Evolutionary conservation across 306 rosid genomes (phyloP).

Genomic region (Vachellia pachyceras): DNA sequence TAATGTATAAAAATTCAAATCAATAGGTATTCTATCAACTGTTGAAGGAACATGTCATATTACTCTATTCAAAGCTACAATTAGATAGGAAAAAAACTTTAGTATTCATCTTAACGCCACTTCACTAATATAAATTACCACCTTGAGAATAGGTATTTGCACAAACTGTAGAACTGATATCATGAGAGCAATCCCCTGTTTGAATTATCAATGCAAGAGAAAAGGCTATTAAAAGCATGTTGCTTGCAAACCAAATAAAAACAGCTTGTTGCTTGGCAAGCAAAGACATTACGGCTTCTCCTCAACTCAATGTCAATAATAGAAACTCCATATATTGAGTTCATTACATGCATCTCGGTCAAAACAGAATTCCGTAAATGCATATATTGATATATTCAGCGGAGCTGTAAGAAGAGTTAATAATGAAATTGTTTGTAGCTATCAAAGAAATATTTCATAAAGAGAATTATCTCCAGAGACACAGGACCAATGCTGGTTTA

Average conservation of each 20-base stretch:
- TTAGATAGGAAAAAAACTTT: background rate
- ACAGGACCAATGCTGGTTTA: no score
- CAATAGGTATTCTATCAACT: slow-evolving; percentile 21
- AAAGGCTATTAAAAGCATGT: slow-evolving; percentile 29
- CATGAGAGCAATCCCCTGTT: slow-evolving; percentile 87
- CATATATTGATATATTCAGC: slow-evolving; percentile 20
- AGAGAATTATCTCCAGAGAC: no score
- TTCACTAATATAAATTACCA: slow-evolving; percentile 37
- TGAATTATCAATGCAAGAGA: slow-evolving; percentile 35
- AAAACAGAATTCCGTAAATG: no score
- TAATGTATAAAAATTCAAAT: slow-evolving; percentile 40
- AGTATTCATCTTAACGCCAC: background rate
- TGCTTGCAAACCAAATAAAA: background rate
- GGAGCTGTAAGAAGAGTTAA: slow-evolving; percentile 1
- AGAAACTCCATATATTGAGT: slow-evolving; percentile 14
- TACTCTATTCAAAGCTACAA: background rate
- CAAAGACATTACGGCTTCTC: slow-evolving; percentile 15
- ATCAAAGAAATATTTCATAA: no score
- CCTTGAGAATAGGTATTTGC: slow-evolving; percentile 95
- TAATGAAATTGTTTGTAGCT: no score
- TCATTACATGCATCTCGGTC: background rate
- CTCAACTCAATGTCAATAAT: slow-evolving; percentile 19
- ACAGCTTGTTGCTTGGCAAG: background rate
- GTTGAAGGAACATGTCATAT: background rate
- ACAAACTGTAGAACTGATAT: slow-evolving; percentile 93